Evolutionary conservation across 495 filamentous ascomycete species (phyloP), one percentile per base, ranked within the genome.

Genomic region (Ascobolus immersus): DNA sequence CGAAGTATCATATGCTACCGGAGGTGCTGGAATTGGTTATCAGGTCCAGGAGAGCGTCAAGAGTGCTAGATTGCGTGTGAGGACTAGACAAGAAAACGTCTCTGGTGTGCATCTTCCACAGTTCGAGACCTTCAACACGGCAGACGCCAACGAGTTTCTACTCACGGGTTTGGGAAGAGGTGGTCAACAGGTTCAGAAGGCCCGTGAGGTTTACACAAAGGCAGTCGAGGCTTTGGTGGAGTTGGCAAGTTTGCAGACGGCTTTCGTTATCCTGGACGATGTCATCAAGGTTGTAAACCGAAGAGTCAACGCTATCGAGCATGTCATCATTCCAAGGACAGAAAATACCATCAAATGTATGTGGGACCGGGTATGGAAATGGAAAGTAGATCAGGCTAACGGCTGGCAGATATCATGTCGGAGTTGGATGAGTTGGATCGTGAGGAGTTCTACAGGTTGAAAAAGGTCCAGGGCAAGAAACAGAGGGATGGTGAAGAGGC

Each of bases 201-300:
- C 79, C 50, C 64, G 89, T 36, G 86, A 99, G 59, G 93, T 90
- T 24, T 99, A 94, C 59, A 74, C 79, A n/a, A 63, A 86, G 39
- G 86, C 86, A 18, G 84, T 94, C 18, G 86, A 99, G 58, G 91
- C 86, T 1, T 56, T 99, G 44, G 84, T 99, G 9, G 89, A 96
- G 56, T 61, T 96, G 29, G 86, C 86, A 3, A 93, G 84, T 57
- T 58, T 96, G 39, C 81, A 80, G 70, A 99, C 86, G 43, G 89
- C 86, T 4, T 99, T 99, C 48, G 77, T 99, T 24, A 93, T 92
- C 40, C 52, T 99, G 39, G 86, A 99, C 50, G 89, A 94, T 49
- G 89, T 99, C 35, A 99, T 99, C 55, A 99, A 99, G 61, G 77
- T 93, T 17, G 86, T 99, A 21, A 99, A 94, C 53, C 70, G 86